A percentile compares a stretch with the other conserved stretches of the same genome.
phyloP scores from a whole-genome alignment of 192 early-diverging fungal species.

The Paraglomus brasilianum region DNA sequence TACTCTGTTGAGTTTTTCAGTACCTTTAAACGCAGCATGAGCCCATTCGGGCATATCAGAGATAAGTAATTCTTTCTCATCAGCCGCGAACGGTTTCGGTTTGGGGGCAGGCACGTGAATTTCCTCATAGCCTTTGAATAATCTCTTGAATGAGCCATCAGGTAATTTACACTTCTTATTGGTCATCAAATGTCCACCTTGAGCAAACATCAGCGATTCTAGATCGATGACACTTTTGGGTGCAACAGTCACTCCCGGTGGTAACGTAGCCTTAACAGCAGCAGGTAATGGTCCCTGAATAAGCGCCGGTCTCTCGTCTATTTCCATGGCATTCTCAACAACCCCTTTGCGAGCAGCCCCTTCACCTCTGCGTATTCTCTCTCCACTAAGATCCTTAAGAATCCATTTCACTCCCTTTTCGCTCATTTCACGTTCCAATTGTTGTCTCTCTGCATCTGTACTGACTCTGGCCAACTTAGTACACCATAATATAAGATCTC shows the following conservation, averaged over 20 bases:
- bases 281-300: constrained; percentile 41
- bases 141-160: constrained; percentile 86
- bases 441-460: constrained; percentile 51
- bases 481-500: constrained; percentile 90
- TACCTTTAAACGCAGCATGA: constrained; percentile 67
- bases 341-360: constrained; percentile 59
- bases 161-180: constrained; percentile 94
- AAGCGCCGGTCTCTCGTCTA: constrained; percentile 41
- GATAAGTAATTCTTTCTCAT: constrained; percentile 68
- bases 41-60: constrained; percentile 76
- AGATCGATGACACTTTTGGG: constrained; percentile 75
- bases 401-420: constrained; percentile 69
- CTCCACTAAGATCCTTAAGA: constrained; percentile 64
- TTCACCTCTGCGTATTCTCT: constrained; percentile 52
- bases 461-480: constrained; percentile 79
- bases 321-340: constrained; percentile 66
- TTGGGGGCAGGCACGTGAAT: constrained; percentile 92
- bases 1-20: constrained; percentile 80
- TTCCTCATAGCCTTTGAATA: constrained; percentile 91
- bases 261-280: constrained; percentile 49
- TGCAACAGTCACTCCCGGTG: constrained; percentile 49
- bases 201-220: constrained; percentile 80
- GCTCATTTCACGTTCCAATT: constrained; percentile 68
- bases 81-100: constrained; percentile 55
- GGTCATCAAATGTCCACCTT: constrained; percentile 97